phyloP scores from a whole-genome alignment of 2,329 filamentous ascomycete genomes.

The Trichoderma pleuroti region DNA sequence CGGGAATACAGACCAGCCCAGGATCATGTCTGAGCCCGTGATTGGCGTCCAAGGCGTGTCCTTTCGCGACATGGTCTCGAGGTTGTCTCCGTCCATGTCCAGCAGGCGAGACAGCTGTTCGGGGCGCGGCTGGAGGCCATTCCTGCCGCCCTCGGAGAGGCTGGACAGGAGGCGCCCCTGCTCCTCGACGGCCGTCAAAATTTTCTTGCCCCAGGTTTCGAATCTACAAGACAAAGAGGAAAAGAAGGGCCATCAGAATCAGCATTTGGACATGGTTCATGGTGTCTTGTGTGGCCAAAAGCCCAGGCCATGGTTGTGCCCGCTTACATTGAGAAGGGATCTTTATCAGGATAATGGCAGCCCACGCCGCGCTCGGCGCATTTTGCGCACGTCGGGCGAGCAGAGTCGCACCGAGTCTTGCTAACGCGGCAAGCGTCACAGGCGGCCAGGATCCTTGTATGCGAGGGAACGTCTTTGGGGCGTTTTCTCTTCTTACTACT shows the following conservation, averaged over 20 bases:
- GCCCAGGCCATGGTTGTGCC: neutral
- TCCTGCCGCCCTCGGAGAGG: neutral
- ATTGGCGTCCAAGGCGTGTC: constrained; percentile 3
- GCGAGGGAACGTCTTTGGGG: neutral
- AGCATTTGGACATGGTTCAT: neutral
- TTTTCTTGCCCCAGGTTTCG: constrained; percentile 13
- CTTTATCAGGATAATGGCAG: constrained; percentile 4
- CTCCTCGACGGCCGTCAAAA: neutral
- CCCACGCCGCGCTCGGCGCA: neutral
- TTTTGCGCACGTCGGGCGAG: constrained; percentile 1
- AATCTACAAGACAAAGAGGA: neutral
- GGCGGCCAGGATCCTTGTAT: constrained; percentile 1
- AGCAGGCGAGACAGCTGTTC: neutral
- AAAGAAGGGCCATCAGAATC: neutral
- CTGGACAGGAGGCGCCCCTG: neutral
- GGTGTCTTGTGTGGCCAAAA: neutral
- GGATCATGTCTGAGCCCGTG: constrained; percentile 2
- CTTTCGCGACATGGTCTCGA: neutral
- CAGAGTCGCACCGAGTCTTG: constrained; percentile 9
- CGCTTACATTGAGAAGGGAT: constrained; percentile 9
- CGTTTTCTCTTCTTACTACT: constrained; percentile 4
- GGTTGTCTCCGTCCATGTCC: neutral
- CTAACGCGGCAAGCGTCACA: constrained; percentile 2
- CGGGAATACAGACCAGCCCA: constrained; percentile 1
- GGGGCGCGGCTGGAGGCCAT: neutral